A percentile compares a stretch with the other conserved stretches of the same genome.
Conservation (phyloP, 2,329 filamentous ascomycete species). For the Cercospora canescens region DNA sequence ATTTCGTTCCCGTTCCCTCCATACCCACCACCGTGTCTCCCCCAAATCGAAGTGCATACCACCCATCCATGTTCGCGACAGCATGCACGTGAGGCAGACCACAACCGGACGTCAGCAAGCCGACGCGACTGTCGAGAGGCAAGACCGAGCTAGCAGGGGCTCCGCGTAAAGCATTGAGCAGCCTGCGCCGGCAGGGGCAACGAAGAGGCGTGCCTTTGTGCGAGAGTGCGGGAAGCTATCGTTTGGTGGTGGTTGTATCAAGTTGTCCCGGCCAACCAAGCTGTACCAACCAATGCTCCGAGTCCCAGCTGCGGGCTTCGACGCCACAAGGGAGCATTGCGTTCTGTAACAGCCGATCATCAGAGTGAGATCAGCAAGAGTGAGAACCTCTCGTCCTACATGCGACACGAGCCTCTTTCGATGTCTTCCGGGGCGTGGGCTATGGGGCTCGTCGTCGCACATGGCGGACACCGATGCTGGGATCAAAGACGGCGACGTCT, state of each 20-base stretch:
- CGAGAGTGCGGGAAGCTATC: slow-evolving; percentile 3
- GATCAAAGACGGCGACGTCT: neutral
- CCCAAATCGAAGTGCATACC: slow-evolving; percentile 5
- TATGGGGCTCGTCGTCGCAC: neutral
- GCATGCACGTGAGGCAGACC: slow-evolving; percentile 8
- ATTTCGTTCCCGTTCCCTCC: slow-evolving; percentile 7
- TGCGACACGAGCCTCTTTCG: neutral
- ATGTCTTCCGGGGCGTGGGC: slow-evolving; percentile 1
- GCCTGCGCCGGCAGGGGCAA: slow-evolving; percentile 10
- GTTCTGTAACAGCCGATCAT: neutral
- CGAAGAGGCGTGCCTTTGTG: slow-evolving; percentile 12
- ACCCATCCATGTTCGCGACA: neutral
- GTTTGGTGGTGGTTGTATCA: slow-evolving; percentile 7
- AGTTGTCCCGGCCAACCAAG: slow-evolving; percentile 5
- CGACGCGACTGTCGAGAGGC: neutral
- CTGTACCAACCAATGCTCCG: slow-evolving; percentile 11
- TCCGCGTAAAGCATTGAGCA: slow-evolving; percentile 12
- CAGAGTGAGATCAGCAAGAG: neutral
- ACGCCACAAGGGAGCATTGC: slow-evolving; percentile 9
- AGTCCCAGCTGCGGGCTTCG: slow-evolving; percentile 5
- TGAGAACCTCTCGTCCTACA: neutral
- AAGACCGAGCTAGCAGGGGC: slow-evolving; percentile 4
- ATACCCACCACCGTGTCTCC: slow-evolving; percentile 13
- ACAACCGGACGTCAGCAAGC: slow-evolving; percentile 5
- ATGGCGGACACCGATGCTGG: neutral